Percentiles rank a stretch among this genome's conserved stretches.
These are phyloP conservation scores for Zostera marina DNA, from an alignment of 116 monocot genomes.

Conservation along the genomic window DNA sequence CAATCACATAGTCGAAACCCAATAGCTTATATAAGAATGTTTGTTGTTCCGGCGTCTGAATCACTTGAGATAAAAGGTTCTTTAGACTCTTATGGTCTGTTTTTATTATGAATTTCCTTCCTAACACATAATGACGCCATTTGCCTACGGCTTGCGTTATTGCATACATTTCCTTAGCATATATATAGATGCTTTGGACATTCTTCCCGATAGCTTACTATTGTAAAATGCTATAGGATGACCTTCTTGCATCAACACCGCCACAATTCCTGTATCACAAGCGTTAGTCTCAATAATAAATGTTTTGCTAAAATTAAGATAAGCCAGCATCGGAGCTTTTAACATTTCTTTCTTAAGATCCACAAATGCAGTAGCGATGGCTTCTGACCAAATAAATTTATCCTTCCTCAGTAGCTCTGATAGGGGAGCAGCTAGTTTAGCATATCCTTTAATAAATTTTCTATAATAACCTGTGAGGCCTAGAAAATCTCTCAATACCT, in stretches of 20 bases:
- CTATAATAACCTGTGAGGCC: not conserved
- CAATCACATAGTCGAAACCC: not conserved
- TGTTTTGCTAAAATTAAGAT: not conserved
- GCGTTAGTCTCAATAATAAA: not conserved
- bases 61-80: not conserved
- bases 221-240: not conserved
- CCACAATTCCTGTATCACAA: not conserved
- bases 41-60: not conserved
- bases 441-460: not conserved
- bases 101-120: not conserved
- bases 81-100: not conserved
- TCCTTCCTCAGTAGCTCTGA: not conserved
- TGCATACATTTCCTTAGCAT: not conserved
- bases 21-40: not conserved
- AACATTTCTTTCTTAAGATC: not conserved
- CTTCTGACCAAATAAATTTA: not conserved
- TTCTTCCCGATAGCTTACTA: not conserved
- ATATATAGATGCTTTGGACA: not conserved
- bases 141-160: not conserved
- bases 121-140: not conserved
- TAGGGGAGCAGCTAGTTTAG: not conserved
- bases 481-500: not conserved
- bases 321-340: not conserved
- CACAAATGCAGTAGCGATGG: too few relatives aligned
- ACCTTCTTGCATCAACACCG: not conserved